phyloP scores from a whole-genome alignment of 805 yeast genomes.

The Nakazawaea peltata region DNA sequence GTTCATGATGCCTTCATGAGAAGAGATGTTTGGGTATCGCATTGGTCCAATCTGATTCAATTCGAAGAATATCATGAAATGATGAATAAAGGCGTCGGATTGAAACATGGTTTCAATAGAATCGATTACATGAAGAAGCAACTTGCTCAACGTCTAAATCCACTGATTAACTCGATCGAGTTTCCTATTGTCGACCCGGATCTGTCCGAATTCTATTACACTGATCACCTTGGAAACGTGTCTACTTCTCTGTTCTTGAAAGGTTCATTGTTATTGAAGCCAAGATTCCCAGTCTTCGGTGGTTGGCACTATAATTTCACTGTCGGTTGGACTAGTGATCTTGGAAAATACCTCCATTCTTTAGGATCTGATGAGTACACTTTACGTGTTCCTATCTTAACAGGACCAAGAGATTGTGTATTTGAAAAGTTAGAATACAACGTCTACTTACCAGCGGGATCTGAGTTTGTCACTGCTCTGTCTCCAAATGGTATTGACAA shows the following conservation, averaged over 20 bases:
- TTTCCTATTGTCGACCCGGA: slow-evolving; percentile 37
- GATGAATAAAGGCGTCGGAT: slow-evolving; percentile 64
- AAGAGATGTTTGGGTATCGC: slow-evolving; percentile 86
- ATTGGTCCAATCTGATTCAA: slow-evolving; percentile 63
- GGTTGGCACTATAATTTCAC: slow-evolving; percentile 96
- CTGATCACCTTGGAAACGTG: slow-evolving; percentile 90
- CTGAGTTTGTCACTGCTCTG: slow-evolving; percentile 47
- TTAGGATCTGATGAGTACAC: slow-evolving; percentile 41
- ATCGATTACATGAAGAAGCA: slow-evolving; percentile 63
- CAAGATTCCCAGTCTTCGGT: slow-evolving; percentile 93
- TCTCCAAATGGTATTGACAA: slow-evolving; percentile 42
- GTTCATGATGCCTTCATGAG: slow-evolving; percentile 49
- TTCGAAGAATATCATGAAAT: slow-evolving; percentile 84
- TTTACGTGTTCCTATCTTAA: slow-evolving; percentile 61
- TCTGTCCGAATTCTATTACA: slow-evolving; percentile 64
- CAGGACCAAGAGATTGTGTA: slow-evolving; percentile 62
- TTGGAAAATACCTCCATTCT: slow-evolving; percentile 43
- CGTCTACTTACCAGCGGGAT: slow-evolving; percentile 82
- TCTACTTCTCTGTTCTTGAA: slow-evolving; percentile 54
- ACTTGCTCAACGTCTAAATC: slow-evolving; percentile 40
- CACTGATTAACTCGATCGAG: slow-evolving; percentile 55
- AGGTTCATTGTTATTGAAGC: slow-evolving; percentile 52
- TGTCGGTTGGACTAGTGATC: slow-evolving; percentile 77
- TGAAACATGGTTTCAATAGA: slow-evolving; percentile 70
- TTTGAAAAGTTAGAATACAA: slow-evolving; percentile 53